Percentiles rank a stretch among this genome's conserved stretches.
These are phyloP conservation scores for Aspergillus nomiae DNA, from an alignment of 2,329 filamentous ascomycete species.

Conservation along the genomic window DNA sequence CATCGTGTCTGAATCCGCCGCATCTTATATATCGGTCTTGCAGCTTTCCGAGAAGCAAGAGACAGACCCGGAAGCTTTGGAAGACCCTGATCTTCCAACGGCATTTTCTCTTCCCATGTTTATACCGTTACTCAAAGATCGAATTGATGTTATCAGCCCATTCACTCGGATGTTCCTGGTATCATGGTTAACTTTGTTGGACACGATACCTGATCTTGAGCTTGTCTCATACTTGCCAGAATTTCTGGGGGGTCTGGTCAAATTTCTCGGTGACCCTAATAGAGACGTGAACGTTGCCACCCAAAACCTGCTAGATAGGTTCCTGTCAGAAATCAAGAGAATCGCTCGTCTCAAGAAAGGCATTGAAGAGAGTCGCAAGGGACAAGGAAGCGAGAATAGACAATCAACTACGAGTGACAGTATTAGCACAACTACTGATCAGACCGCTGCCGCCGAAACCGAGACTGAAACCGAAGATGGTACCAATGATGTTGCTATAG, in stretches of 20 bases:
- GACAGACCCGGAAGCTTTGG: conserved; percentile 42
- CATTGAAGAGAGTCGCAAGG: conserved; percentile 80
- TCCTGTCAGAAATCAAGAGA: conserved; percentile 89
- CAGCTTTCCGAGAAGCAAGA: conserved; percentile 60
- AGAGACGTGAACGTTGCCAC: conserved; percentile 93
- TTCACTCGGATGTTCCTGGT: conserved; percentile 95
- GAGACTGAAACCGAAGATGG: conserved; percentile 20
- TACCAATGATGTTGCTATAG: conserved; percentile 58
- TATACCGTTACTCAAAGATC: conserved; percentile 89
- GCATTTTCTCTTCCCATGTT: conserved; percentile 91
- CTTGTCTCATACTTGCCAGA: conserved; percentile 90
- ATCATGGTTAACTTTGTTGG: conserved; percentile 90
- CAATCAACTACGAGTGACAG: conserved; percentile 70
- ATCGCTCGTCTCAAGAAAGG: conserved; percentile 92
- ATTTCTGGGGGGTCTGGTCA: conserved; percentile 85
- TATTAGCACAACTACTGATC: conserved; percentile 59
- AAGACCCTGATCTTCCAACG: conserved; percentile 63
- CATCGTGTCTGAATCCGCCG: conserved; percentile 91
- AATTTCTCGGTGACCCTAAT: conserved; percentile 89
- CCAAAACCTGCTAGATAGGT: conserved; percentile 83
- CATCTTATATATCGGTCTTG: conserved; percentile 89
- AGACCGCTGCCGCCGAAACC: conserved; percentile 38
- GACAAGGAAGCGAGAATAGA: conserved; percentile 67
- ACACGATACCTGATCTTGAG: conserved; percentile 95
- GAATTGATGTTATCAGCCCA: conserved; percentile 91